phyloP scores from a whole-genome alignment of 768 basidiomycete genomes.

The Agrocybe praecox region DNA sequence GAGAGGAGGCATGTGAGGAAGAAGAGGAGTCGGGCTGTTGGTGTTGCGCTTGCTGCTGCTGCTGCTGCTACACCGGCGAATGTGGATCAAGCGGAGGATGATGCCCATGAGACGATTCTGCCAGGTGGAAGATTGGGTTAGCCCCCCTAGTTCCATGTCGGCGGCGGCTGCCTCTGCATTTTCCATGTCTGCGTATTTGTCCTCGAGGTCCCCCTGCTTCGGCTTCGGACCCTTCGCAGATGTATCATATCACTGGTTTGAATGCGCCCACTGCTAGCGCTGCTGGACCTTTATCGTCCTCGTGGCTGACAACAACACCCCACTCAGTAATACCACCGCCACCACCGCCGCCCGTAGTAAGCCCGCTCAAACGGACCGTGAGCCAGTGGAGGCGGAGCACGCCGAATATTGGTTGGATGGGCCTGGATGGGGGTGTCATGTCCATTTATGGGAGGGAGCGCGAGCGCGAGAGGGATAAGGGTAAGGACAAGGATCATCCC shows the following conservation, averaged over 20 bases:
- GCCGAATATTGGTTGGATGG: constrained; percentile 20
- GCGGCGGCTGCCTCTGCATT: neutral
- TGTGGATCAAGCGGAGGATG: neutral
- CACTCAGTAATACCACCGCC: no score
- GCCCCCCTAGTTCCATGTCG: neutral
- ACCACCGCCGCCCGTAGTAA: neutral
- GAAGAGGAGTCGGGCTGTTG: constrained; percentile 1
- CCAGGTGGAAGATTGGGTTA: neutral
- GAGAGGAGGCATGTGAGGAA: constrained; percentile 5
- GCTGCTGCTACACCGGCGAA: neutral
- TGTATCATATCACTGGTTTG: no score
- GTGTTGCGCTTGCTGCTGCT: neutral
- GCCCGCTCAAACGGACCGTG: constrained; percentile 21
- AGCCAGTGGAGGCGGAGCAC: constrained; percentile 25
- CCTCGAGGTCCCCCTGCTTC: neutral
- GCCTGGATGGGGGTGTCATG: constrained; percentile 10
- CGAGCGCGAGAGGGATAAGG: constrained; percentile 6
- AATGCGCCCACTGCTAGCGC: no score
- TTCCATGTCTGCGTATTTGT: no score
- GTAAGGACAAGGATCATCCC: no score
- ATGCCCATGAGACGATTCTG: neutral
- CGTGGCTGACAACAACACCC: no score
- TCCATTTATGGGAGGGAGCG: constrained; percentile 9
- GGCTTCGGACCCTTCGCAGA: neutral
- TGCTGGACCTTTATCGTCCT: no score